These are phyloP conservation scores for Kwoniella botswanensis DNA, from an alignment of 768 basidiomycete species.

Conservation along the genomic window DNA sequence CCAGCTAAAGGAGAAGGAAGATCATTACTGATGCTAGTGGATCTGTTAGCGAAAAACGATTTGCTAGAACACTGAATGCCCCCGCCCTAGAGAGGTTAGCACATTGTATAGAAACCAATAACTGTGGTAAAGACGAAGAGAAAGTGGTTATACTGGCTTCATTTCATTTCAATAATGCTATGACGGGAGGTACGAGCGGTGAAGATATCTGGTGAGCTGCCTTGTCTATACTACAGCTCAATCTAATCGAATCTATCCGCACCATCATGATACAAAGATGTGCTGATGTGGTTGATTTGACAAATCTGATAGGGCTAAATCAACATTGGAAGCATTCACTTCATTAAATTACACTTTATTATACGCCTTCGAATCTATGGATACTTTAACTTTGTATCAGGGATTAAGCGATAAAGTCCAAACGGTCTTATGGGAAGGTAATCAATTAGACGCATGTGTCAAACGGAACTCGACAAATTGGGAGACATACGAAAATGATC, in stretches of 20 bases:
- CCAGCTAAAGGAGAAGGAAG: background rate
- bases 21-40: background rate
- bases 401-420: slow-evolving; percentile 32
- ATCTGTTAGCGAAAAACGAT: background rate
- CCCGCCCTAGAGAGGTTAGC: slow-evolving; percentile 27
- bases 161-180: slow-evolving; percentile 31
- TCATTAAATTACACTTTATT: slow-evolving; percentile 40
- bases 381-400: slow-evolving; percentile 38
- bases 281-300: too few relatives aligned
- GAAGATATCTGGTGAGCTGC: slow-evolving; percentile 35
- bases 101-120: slow-evolving; percentile 25
- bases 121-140: slow-evolving; percentile 30
- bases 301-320: slow-evolving; percentile 14
- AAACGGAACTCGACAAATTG: slow-evolving; percentile 22
- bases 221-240: background rate
- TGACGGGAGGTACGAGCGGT: slow-evolving; percentile 19
- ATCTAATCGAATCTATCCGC: background rate
- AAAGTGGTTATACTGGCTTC: slow-evolving; percentile 27
- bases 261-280: too few relatives aligned
- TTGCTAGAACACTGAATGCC: slow-evolving; percentile 10
- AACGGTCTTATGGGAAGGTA: slow-evolving; percentile 32
- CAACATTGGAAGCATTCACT: slow-evolving; percentile 33
- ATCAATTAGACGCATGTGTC: slow-evolving; percentile 23
- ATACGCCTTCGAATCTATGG: slow-evolving; percentile 34
- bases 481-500: slow-evolving; percentile 13